Percentiles rank a stretch among this genome's conserved stretches.
Evolutionary conservation across 768 basidiomycete species (phyloP).

Genomic region (Mycena crocata): DNA sequence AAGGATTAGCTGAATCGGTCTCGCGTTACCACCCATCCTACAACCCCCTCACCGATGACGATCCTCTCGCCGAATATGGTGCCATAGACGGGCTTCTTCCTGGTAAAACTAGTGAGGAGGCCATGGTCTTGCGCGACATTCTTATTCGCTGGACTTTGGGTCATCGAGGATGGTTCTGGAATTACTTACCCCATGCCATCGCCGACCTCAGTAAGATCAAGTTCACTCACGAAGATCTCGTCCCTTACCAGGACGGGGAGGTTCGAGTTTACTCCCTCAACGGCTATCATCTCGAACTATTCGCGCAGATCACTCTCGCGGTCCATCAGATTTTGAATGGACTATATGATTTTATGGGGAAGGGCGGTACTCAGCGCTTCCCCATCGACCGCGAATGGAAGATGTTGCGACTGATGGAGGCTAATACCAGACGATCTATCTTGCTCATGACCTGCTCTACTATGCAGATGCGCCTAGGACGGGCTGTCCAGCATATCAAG

Average conservation of each 20-base stretch:
- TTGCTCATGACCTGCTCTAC: no score
- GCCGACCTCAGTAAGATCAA: background rate
- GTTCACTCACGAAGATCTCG: background rate
- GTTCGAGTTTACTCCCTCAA: no score
- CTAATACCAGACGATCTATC: no score
- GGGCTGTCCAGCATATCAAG: no score
- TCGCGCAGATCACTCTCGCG: conserved; percentile 3
- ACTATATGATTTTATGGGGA: background rate
- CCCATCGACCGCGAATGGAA: background rate
- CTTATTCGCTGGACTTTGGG: background rate
- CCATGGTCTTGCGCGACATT: background rate
- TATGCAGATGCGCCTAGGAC: no score
- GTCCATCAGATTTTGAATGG: background rate
- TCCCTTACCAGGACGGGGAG: no score
- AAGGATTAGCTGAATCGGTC: background rate
- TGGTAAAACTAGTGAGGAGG: background rate
- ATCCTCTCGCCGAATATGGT: background rate
- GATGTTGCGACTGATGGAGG: no score
- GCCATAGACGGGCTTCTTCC: background rate
- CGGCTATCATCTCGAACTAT: background rate
- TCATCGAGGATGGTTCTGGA: background rate
- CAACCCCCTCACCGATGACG: background rate
- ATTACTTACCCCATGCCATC: no score
- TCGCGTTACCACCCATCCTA: background rate
- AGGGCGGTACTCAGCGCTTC: background rate